Base-by-base conservation (phyloP, 495 filamentous ascomycete genomes). In the Amorphotheca resinae region DNA sequence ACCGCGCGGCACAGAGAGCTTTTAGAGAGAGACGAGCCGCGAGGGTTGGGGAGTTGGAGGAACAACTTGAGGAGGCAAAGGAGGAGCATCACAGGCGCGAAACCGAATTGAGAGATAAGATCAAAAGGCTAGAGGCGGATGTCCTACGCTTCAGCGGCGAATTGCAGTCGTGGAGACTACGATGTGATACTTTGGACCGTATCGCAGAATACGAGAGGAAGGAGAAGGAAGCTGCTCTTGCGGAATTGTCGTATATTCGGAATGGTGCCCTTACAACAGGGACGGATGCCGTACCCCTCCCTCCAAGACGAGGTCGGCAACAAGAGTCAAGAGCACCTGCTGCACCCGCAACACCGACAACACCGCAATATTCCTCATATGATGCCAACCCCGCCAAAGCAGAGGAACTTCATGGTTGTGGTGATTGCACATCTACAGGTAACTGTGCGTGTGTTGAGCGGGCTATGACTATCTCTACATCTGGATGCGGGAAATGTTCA, bases 21-120 rank as follows among this genome's bases (percentile, higher is more conserved):
- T 94, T 94, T 56, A 72, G 88, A n/a, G 88, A 95, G 59, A 67
- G 87, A 25, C 67, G 86, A 45, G 86, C 85, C 1, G 83, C 84
- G 9, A 79, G 81, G 17, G 86, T 93, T 3, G 82, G 81, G 33
- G 87, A 93, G 59, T 68, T 93, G 17, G 87, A 93, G 58, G 84
- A 93, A 46, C 76, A 85, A 55, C 71, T 91, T 18, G 82, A 84
- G 34, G 70, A 82, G 50, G 63, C 67, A 37, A 69, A 68, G 48
- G 64, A 65, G 14, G 63, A 67, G 11, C 61, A 72, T 2, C 67
- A 68, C 3, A 62, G 63, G 7, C 44, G 48, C 9, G 69, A 76
- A 26, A 60, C 57, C 33, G 60, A 68, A 22, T 28, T 73, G 26
- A 65, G 55, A 44, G 61, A 69, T 14, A 61, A 68, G 20, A 48